Evolutionary conservation across 2,329 filamentous ascomycete genomes (phyloP).

Genomic region (Botrytis medusae): DNA sequence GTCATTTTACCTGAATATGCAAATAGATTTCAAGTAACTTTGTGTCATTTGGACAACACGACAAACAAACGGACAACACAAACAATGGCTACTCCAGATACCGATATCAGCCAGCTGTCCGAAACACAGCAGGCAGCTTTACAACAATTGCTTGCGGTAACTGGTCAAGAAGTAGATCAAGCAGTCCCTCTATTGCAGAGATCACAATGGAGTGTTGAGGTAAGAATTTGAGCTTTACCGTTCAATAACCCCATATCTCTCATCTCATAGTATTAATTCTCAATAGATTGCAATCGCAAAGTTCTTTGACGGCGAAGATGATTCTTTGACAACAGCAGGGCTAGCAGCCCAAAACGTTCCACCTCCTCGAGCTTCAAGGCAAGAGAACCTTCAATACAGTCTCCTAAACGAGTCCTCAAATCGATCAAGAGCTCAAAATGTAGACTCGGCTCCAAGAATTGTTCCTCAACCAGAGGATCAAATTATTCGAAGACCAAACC

Average conservation of each 20-base stretch:
- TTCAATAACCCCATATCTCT: neutral
- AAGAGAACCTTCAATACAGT: conserved; percentile 72
- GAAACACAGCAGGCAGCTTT: conserved; percentile 78
- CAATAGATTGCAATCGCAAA: conserved; percentile 87
- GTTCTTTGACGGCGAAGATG: conserved; percentile 94
- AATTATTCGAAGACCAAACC: conserved; percentile 61
- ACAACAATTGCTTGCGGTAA: conserved; percentile 85
- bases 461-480: conserved; percentile 71
- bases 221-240: conserved; percentile 41
- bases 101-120: conserved; percentile 69
- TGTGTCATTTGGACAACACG: conserved; percentile 9
- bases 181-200: conserved; percentile 77
- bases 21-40: neutral
- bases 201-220: conserved; percentile 96
- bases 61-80: neutral
- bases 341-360: conserved; percentile 61
- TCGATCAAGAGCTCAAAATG: conserved; percentile 40
- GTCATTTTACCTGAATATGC: neutral
- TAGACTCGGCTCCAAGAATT: conserved; percentile 77
- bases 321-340: conserved; percentile 78
- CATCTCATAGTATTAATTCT: conserved; percentile 19
- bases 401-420: conserved; percentile 41
- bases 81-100: conserved; percentile 48
- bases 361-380: conserved; percentile 61
- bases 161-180: conserved; percentile 73